These are phyloP conservation scores for Rhynchosporium agropyri DNA, from an alignment of 2,329 filamentous ascomycete species.

Conservation along the genomic window DNA sequence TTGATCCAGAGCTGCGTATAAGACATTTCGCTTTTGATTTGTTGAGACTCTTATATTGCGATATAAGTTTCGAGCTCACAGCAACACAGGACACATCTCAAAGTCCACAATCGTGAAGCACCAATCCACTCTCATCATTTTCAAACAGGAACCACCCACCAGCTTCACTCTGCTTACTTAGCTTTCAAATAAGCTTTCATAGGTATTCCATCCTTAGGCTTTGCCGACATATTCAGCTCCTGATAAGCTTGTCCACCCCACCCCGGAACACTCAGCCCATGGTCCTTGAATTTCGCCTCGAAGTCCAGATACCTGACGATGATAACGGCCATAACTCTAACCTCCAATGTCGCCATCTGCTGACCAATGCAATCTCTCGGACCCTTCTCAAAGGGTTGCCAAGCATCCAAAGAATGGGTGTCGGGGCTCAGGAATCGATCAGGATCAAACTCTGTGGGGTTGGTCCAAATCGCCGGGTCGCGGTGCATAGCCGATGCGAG, in stretches of 20 bases:
- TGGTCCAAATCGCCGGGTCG: constrained; percentile 46
- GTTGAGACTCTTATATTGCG: too few species aligned
- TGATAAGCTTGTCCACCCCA: constrained; percentile 31
- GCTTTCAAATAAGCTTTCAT: constrained; percentile 18
- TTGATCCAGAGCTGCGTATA: too few species aligned
- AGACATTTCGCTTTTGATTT: too few species aligned
- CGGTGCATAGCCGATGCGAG: constrained; percentile 40
- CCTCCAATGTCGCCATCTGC: constrained; percentile 54
- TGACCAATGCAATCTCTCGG: constrained; percentile 60
- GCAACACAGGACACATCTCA: too few species aligned
- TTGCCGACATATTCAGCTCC: constrained; percentile 29
- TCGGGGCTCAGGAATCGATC: constrained; percentile 48
- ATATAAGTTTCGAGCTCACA: too few species aligned
- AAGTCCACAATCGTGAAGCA: too few species aligned
- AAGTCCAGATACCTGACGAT: constrained; percentile 54
- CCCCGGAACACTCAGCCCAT: constrained; percentile 26
- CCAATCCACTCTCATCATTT: too few species aligned
- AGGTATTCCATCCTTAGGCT: constrained; percentile 32
- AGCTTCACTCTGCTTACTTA: background rate
- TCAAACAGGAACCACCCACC: too few species aligned
- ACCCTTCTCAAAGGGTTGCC: constrained; percentile 58
- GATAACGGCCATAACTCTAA: constrained; percentile 51
- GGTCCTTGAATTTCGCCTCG: constrained; percentile 41
- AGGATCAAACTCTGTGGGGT: constrained; percentile 49
- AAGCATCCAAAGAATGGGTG: constrained; percentile 48